phyloP scores from a whole-genome alignment of 306 rosid species.

The Quercus engelmannii region DNA sequence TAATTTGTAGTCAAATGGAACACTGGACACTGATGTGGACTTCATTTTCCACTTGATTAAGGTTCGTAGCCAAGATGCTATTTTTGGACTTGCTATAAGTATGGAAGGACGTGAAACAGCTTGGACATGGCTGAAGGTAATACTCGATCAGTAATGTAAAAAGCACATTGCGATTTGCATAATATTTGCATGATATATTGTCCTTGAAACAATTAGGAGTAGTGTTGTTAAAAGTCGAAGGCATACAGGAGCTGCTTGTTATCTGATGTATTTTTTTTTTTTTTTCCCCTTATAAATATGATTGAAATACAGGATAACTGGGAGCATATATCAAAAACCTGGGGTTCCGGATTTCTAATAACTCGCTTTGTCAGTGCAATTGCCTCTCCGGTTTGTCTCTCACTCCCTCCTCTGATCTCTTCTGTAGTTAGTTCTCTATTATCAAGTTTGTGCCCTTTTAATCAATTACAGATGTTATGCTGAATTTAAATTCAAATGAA shows the following conservation, averaged over 20 bases:
- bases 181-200: not conserved
- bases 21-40: conserved; percentile 21
- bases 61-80: conserved; percentile 92
- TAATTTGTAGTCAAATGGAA: conserved; percentile 11
- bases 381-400: conserved; percentile 76
- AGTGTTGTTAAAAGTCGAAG: too few species aligned
- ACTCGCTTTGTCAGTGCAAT: conserved; percentile 60
- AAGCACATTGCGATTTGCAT: not conserved
- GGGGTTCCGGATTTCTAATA: conserved; percentile 75
- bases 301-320: conserved; percentile 56
- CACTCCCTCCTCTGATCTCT: conserved; percentile 6
- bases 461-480: not conserved
- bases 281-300: not conserved
- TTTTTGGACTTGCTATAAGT: conserved; percentile 57
- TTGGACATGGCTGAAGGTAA: conserved; percentile 89
- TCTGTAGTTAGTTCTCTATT: conserved; percentile 1
- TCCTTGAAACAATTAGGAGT: too few species aligned
- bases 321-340: conserved; percentile 56
- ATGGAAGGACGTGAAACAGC: conserved; percentile 74
- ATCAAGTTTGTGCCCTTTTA: not conserved
- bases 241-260: not conserved
- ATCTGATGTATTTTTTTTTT: not conserved
- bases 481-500: not conserved
- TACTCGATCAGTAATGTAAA: conserved; percentile 12
- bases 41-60: conserved; percentile 18